These are phyloP conservation scores for Lachancea waltii DNA, from an alignment of 805 yeast genomes.

Conservation along the genomic window DNA sequence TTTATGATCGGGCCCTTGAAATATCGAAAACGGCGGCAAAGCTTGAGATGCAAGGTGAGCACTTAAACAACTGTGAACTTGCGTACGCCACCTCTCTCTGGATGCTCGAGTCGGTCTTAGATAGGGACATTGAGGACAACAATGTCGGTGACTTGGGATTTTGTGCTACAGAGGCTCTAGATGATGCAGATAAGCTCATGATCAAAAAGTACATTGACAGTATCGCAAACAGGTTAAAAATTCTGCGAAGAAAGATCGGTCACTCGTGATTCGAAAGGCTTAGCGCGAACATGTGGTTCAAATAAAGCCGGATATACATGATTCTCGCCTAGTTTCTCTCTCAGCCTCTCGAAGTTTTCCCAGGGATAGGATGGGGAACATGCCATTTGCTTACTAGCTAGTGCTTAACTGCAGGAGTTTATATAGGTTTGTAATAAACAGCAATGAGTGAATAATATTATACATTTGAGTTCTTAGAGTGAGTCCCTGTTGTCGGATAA, in stretches of 20 bases:
- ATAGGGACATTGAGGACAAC: conserved; percentile 35
- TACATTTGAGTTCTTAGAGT: not conserved
- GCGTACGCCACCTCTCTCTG: conserved; percentile 89
- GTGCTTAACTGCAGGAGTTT: not conserved
- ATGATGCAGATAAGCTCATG: conserved; percentile 64
- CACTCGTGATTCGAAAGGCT: not conserved
- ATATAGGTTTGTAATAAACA: not conserved
- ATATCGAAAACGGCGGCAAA: conserved; percentile 89
- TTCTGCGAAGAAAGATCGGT: conserved; percentile 53
- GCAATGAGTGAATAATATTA: no score
- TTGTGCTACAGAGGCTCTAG: conserved; percentile 42
- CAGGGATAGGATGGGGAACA: no score
- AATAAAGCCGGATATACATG: no score
- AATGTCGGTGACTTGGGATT: conserved; percentile 20
- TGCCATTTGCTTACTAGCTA: no score
- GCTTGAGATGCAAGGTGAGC: conserved; percentile 67
- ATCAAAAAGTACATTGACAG: conserved; percentile 78
- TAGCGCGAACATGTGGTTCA: no score
- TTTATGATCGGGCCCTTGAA: conserved; percentile 90
- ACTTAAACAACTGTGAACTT: conserved; percentile 61
- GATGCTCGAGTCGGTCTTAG: conserved; percentile 88
- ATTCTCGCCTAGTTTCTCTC: no score
- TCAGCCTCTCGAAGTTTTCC: no score
- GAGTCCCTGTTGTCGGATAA: not conserved
- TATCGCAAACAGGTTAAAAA: conserved; percentile 72